Percentiles rank a stretch among this genome's conserved stretches.
phyloP scores from a whole-genome alignment of 495 filamentous ascomycete species.

The Pseudevernia furfuracea region DNA sequence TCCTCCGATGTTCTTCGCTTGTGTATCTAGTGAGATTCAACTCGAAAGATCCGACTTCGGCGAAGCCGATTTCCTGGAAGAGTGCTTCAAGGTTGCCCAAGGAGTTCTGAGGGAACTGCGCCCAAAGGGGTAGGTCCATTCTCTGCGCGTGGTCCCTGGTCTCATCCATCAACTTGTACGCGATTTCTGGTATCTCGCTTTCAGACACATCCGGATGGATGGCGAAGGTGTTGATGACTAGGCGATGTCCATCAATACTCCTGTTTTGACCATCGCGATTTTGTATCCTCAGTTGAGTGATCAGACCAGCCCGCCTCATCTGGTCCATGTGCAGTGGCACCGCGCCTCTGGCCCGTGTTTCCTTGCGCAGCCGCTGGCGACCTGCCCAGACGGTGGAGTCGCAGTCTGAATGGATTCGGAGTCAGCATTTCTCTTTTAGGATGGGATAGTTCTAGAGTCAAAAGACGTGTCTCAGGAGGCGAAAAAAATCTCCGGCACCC shows the following conservation, averaged over 20 bases:
- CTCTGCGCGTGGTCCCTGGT: background rate
- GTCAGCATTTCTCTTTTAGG: too few relatives aligned
- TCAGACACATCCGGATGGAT: background rate
- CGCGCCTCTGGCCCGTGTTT: background rate
- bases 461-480: too few relatives aligned
- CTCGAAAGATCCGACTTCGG: background rate
- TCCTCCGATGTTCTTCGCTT: background rate
- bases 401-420: too few relatives aligned
- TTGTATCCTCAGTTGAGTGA: background rate
- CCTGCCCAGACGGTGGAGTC: constrained; percentile 1
- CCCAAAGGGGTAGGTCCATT: background rate
- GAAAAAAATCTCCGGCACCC: too few relatives aligned
- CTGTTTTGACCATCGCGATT: background rate
- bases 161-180: background rate
- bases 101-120: background rate
- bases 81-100: background rate
- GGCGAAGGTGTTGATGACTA: background rate
- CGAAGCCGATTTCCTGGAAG: background rate
- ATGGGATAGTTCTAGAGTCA: too few relatives aligned
- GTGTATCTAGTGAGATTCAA: background rate
- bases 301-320: background rate
- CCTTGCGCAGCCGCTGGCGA: background rate
- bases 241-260: background rate
- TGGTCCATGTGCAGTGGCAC: background rate
- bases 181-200: background rate